Base-by-base conservation (phyloP, 257 asterid genomes). In the Przewalskia tangutica region DNA sequence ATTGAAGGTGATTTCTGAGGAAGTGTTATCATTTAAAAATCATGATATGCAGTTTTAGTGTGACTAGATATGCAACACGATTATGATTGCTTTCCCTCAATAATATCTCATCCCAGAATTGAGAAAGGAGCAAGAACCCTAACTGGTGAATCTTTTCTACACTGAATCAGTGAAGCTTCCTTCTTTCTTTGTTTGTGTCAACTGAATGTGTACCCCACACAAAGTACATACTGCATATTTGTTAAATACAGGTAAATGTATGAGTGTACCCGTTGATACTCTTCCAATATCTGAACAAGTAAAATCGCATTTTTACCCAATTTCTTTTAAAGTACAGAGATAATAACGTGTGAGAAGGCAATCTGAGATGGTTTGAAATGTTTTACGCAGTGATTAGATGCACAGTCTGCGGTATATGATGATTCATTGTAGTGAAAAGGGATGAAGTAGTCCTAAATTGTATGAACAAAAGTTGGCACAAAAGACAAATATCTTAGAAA, bases 41-140 rank as follows among this genome's bases (percentile, higher is more conserved):
- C 54, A 8, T 40, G 32, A 40, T 11, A 36, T 67, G 27, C 11
- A 42, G 8, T 8, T 40, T 67, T 68, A 68, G 16, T 4, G 40
- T 68, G 77, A 68, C 40, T 17, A 68, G 54, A 68, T 68, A 17
- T 68, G 77, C 54, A 68, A 40, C 34, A 68, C 17, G 77, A n/a
- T 68, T 40, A 40, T 1, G 36, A 68, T 68, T 68, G 16, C 51
- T 7, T 11, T 40, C 77, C 32, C 54, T 68, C 34, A n/a, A 34
- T 68, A n/a, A 42, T 68, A 68, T 68, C 54, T 40, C 77, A n/a
- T 68, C 77, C 77, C 77, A 40, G 54, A 68, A 68, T 68, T 68
- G 77, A 68, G 16, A 40, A 68, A 68, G 77, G 51, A n/a, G 77
- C 54, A n/a, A n/a, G 77, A 40, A n/a, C 16, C 54, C 17, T 68